phyloP scores from a whole-genome alignment of 768 basidiomycete species.

The Mycena sanguinolenta region DNA sequence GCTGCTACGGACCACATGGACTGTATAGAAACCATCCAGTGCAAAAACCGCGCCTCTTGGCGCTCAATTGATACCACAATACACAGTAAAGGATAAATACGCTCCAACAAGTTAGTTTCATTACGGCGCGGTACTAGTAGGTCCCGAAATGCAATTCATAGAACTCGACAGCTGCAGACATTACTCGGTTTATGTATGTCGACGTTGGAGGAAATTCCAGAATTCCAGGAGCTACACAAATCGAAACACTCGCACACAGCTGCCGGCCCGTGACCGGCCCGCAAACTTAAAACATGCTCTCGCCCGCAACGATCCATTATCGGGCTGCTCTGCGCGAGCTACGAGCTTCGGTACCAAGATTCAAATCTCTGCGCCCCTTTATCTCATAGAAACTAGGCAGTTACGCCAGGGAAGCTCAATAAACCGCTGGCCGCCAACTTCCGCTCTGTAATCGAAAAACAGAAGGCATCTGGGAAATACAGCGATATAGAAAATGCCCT shows the following conservation, averaged over 20 bases:
- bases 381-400: constrained; percentile 41
- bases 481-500: constrained; percentile 70
- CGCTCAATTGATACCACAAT: not conserved
- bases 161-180: not conserved
- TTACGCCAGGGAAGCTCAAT: constrained; percentile 55
- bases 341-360: constrained; percentile 59
- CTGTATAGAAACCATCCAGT: not conserved
- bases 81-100: not conserved
- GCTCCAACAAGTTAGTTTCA: not conserved
- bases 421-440: constrained; percentile 61
- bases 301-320: constrained; percentile 55
- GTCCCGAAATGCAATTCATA: not conserved
- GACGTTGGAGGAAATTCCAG: no score
- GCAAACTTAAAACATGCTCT: constrained; percentile 42
- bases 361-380: not conserved
- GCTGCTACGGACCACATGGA: not conserved
- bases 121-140: not conserved
- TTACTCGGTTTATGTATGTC: no score
- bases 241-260: not conserved
- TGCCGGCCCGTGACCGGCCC: not conserved
- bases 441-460: constrained; percentile 66
- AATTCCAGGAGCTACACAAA: not conserved
- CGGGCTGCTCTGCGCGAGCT: constrained; percentile 69
- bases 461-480: constrained; percentile 40
- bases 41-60: not conserved